Base-by-base conservation (phyloP, 345 rosid species). In the Salix suchowensis region DNA sequence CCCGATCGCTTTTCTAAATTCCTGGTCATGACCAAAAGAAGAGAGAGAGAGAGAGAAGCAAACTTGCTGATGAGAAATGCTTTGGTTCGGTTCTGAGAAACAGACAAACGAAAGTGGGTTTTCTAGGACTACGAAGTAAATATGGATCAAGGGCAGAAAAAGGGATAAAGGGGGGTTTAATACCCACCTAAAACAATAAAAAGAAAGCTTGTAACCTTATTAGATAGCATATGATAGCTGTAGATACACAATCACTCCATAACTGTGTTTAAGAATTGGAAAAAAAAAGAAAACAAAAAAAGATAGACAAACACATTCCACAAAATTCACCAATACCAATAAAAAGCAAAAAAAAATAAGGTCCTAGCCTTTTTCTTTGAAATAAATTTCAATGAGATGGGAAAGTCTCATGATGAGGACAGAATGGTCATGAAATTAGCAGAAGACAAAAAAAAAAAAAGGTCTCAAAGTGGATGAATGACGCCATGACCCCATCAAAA, bases 1-100 rank as follows among this genome's bases (percentile, higher is more conserved):
- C 50, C 75, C 7, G 84, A 78, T 74, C 84, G 84, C 75, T 87
- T 89, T 79, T 88, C 92, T 74, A 84, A 77, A 82, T 78, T 88
- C 88, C 94, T 90, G 89, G 80, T 82, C 90, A 82, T 82, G 64
- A 46, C 70, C 76, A 42, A 52, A 42, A 61, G 12, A 8, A 70
- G 18, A 54, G 9, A 6, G 6, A 19, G 1, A 52, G 24, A 66
- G 52, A 54, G 54, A 34, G 26, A 72, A 61, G 70, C 68, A 65
- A 73, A 58, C 64, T 37, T 67, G 50, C 12, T 76, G 71, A 66
- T 72, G 48, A 48, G 39, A 69, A 66, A 52, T 54, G 24, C 26
- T 68, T 64, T 54, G 15, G 37, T 52, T 58, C 34, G 73, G 62
- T 72, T 71, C 34, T 60, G 50, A 52, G 13, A 52, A 21, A 39